These are phyloP conservation scores for Solanum hybrid DNA, from an alignment of 305 asterid species.

Conservation along the genomic window DNA sequence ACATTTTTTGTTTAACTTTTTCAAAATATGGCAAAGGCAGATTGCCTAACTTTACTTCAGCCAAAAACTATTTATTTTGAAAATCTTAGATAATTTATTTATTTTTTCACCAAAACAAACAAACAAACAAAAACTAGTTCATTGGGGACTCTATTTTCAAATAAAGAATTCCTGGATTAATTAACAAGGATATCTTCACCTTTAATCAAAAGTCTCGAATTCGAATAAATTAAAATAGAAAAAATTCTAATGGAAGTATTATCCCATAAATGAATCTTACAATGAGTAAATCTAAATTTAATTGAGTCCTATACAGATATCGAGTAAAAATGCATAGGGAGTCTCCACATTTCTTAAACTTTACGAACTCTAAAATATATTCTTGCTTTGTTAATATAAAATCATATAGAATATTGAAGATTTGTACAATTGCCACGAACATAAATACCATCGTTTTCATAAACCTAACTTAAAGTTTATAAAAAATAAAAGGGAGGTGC, in stretches of 20 bases:
- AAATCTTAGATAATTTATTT: too few relatives aligned
- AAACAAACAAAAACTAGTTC: too few relatives aligned
- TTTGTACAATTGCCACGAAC: background rate
- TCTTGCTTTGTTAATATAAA: background rate
- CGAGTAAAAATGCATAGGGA: accelerated
- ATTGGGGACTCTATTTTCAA: background rate
- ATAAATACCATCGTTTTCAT: slow-evolving; percentile 8
- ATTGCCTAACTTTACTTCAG: background rate
- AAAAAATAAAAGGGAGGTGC: background rate
- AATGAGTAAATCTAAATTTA: background rate
- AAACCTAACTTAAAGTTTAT: slow-evolving; percentile 1
- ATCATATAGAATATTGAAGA: background rate
- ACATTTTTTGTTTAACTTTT: background rate
- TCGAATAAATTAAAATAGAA: accelerated
- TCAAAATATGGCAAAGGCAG: background rate
- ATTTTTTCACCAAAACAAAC: background rate
- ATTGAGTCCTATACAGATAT: background rate
- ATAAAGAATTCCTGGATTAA: background rate
- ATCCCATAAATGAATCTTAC: accelerated
- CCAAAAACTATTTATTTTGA: background rate
- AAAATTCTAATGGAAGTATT: accelerated
- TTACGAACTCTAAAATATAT: background rate
- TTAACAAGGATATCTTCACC: background rate
- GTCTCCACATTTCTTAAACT: background rate
- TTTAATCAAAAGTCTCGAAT: accelerated